Percentiles rank a stretch among this genome's conserved stretches.
These are phyloP conservation scores for Boletus fagicola DNA, from an alignment of 768 basidiomycete species.

Conservation along the genomic window DNA sequence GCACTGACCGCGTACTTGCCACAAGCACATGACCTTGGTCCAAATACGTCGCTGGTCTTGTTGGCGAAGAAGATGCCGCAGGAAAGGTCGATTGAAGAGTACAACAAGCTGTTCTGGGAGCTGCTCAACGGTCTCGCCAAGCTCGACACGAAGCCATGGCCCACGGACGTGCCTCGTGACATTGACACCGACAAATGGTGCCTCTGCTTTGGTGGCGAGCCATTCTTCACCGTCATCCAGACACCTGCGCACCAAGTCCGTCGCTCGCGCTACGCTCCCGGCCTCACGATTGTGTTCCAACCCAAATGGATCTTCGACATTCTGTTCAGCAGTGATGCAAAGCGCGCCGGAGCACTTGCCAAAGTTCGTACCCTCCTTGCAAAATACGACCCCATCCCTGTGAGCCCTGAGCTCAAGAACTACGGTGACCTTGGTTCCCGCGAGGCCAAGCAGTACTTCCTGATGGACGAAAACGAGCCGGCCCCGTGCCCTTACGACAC, in stretches of 20 bases:
- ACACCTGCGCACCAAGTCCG: conserved; percentile 25
- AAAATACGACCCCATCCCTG: conserved; percentile 21
- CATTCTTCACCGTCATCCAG: conserved; percentile 22
- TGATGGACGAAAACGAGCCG: conserved; percentile 23
- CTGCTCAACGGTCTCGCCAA: conserved; percentile 21
- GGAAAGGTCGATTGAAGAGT: conserved; percentile 17
- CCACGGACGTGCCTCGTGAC: conserved; percentile 14
- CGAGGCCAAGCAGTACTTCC: conserved; percentile 24
- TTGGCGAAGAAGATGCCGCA: conserved; percentile 14
- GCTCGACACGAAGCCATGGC: conserved; percentile 19
- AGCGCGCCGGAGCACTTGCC: conserved; percentile 16
- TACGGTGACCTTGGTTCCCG: conserved; percentile 22
- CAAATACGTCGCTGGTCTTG: conserved; percentile 22
- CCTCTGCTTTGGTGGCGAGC: conserved; percentile 23
- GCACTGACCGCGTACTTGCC: conserved; percentile 16
- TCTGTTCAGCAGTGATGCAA: conserved; percentile 20
- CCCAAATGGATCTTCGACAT: conserved; percentile 27
- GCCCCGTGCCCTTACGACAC: conserved; percentile 18
- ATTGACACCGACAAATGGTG: conserved; percentile 24
- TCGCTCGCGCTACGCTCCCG: conserved; percentile 18
- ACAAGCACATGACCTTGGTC: conserved; percentile 17
- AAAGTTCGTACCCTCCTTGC: conserved; percentile 19
- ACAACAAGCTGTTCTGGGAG: conserved; percentile 20
- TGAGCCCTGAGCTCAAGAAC: conserved; percentile 25
- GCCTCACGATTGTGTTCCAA: conserved; percentile 25